Evolutionary conservation across 108 stramenopile species (phyloP).

Genomic region (Skeletonema marinoi): DNA sequence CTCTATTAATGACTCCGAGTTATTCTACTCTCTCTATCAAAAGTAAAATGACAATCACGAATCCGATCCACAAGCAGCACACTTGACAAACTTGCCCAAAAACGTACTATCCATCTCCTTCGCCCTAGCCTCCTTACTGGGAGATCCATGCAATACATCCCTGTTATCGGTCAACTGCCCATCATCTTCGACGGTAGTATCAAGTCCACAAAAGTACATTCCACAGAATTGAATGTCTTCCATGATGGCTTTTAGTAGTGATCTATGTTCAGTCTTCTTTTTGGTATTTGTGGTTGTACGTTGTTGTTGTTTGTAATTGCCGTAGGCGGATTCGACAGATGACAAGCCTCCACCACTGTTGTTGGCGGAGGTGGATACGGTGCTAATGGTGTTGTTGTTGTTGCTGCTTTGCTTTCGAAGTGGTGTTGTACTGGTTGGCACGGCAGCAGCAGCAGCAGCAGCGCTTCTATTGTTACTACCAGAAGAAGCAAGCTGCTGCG

Average conservation of each 20-base stretch:
- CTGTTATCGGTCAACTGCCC: neutral
- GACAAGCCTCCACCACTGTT: neutral
- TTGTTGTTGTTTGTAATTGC: neutral
- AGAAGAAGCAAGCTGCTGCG: no score
- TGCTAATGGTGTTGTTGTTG: neutral
- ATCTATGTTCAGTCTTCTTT: neutral
- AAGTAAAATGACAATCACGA: neutral
- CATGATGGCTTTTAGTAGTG: conserved; percentile 7
- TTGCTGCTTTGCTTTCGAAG: neutral
- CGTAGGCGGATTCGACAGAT: neutral
- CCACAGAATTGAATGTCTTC: conserved; percentile 35
- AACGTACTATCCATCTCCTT: conserved; percentile 35
- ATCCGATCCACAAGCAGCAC: neutral
- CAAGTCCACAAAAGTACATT: conserved; percentile 37
- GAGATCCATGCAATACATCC: neutral
- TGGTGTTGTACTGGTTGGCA: neutral
- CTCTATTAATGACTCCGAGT: no score
- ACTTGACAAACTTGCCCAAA: conserved; percentile 29
- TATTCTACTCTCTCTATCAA: no score
- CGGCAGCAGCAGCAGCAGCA: neutral
- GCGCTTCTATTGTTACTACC: no score
- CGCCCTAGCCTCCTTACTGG: conserved; percentile 16
- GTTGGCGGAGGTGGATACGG: neutral
- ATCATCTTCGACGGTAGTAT: conserved; percentile 15
- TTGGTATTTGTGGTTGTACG: conserved; percentile 1